These are phyloP conservation scores for Penicillium sp. DNA, from an alignment of 2,329 filamentous ascomycete genomes.

Conservation along the genomic window DNA sequence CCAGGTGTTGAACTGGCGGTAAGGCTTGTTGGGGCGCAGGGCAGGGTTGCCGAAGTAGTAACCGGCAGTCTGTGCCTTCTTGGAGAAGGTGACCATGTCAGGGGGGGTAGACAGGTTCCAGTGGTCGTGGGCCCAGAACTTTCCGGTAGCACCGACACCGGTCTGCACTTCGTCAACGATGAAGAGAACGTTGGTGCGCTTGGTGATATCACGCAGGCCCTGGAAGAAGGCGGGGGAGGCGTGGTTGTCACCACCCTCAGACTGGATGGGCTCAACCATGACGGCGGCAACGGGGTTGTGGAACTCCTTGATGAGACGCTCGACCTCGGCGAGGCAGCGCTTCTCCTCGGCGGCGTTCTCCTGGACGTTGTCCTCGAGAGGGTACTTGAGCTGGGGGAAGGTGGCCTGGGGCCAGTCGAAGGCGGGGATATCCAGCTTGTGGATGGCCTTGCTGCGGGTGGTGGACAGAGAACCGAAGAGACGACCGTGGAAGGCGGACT, in stretches of 20 bases:
- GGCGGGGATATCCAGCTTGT: slow-evolving; percentile 91
- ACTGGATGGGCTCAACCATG: slow-evolving; percentile 87
- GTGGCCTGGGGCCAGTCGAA: slow-evolving; percentile 93
- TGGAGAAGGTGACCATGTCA: slow-evolving; percentile 93
- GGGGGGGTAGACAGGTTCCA: slow-evolving; percentile 79
- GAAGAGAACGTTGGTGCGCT: slow-evolving; percentile 67
- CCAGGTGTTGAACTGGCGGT: slow-evolving; percentile 97
- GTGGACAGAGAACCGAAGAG: slow-evolving; percentile 86
- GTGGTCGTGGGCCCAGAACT: slow-evolving; percentile 97
- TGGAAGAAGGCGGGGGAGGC: slow-evolving; percentile 85
- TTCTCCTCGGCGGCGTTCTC: slow-evolving; percentile 84
- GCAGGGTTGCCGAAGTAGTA: slow-evolving; percentile 85
- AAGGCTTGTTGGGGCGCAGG: slow-evolving; percentile 85
- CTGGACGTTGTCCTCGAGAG: slow-evolving; percentile 73
- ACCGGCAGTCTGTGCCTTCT: slow-evolving; percentile 91
- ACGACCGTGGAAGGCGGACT: slow-evolving; percentile 84
- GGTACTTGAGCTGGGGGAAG: slow-evolving; percentile 85
- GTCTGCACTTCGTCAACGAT: slow-evolving; percentile 96
- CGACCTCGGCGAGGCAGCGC: slow-evolving; percentile 78
- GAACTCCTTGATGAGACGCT: slow-evolving; percentile 76
- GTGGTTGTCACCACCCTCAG: slow-evolving; percentile 93
- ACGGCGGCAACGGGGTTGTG: slow-evolving; percentile 79
- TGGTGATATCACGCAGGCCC: slow-evolving; percentile 76
- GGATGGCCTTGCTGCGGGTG: slow-evolving; percentile 88
- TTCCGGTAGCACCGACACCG: slow-evolving; percentile 86